These are phyloP conservation scores for Mycena sp. DNA, from an alignment of 1,284 basidiomycete genomes.

Conservation along the genomic window DNA sequence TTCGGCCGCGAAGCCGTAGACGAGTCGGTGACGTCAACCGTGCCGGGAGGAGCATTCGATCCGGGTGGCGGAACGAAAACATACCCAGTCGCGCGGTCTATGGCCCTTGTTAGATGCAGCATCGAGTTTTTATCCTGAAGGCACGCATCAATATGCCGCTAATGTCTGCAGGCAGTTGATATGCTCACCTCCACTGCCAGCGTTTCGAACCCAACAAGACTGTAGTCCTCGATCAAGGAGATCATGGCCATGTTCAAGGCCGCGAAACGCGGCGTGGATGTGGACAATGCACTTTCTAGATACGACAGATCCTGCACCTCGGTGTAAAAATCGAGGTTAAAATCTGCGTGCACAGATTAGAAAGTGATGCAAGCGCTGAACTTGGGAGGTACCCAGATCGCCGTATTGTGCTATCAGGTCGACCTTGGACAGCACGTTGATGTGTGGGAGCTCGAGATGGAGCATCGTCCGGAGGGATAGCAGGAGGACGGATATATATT, in stretches of 20 bases:
- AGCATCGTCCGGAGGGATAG: slow-evolving; percentile 96
- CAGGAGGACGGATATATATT: slow-evolving; percentile 94
- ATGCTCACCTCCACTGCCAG: slow-evolving; percentile 87
- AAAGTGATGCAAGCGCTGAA: background rate
- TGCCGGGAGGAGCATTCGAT: slow-evolving; percentile 61
- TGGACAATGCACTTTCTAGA: slow-evolving; percentile 79
- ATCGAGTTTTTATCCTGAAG: slow-evolving; percentile 95
- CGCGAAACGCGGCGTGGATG: slow-evolving; percentile 72
- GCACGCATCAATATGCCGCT: no score
- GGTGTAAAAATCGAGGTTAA: slow-evolving; percentile 98
- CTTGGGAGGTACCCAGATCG: slow-evolving; percentile 74
- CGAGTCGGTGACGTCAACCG: slow-evolving; percentile 52
- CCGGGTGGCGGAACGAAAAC: slow-evolving; percentile 76
- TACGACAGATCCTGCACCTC: slow-evolving; percentile 97
- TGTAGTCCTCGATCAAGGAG: slow-evolving; percentile 93
- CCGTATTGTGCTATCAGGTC: slow-evolving; percentile 91
- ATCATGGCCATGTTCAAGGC: slow-evolving; percentile 91
- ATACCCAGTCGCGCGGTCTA: slow-evolving; percentile 92
- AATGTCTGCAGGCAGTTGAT: background rate
- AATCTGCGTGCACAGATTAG: slow-evolving; percentile 65
- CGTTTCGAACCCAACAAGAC: slow-evolving; percentile 97
- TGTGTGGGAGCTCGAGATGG: slow-evolving; percentile 96
- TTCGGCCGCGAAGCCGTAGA: slow-evolving; percentile 67
- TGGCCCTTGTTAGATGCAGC: slow-evolving; percentile 82
- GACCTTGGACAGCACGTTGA: slow-evolving; percentile 97